phyloP scores from a whole-genome alignment of 495 filamentous ascomycete species.

The Xylaria flabelliformis region DNA sequence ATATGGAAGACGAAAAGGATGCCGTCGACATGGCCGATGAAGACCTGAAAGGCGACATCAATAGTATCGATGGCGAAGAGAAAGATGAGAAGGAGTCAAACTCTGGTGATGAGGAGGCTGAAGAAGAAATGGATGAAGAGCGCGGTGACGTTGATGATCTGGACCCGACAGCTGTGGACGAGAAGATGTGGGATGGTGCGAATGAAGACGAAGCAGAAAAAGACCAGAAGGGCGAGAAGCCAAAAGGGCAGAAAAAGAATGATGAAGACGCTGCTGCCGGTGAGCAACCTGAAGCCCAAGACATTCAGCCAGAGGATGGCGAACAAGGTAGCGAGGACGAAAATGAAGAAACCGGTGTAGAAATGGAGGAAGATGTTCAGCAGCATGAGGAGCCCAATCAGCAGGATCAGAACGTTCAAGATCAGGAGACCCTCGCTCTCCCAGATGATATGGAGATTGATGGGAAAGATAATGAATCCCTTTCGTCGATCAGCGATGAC shows the following conservation, averaged over 20 bases:
- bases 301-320: conserved; percentile 56
- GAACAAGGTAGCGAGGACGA: conserved; percentile 59
- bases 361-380: conserved; percentile 77
- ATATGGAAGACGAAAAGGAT: conserved; percentile 81
- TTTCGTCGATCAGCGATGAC: conserved; percentile 56
- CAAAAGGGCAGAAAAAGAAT: conserved; percentile 66
- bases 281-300: conserved; percentile 64
- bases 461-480: conserved; percentile 56
- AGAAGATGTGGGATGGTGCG: conserved; percentile 96
- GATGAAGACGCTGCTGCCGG: conserved; percentile 70
- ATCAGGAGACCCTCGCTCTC: conserved; percentile 62
- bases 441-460: conserved; percentile 80
- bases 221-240: conserved; percentile 78
- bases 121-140: conserved; percentile 84
- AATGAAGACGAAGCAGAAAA: conserved; percentile 77
- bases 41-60: conserved; percentile 81
- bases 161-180: conserved; percentile 87
- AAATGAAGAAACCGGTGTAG: conserved; percentile 62
- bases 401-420: conserved; percentile 70
- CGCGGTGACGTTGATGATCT: conserved; percentile 87
- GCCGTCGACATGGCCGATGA: conserved; percentile 95
- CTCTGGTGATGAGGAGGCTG: conserved; percentile 61
- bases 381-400: conserved; percentile 67
- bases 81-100: conserved; percentile 60
- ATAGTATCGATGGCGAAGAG: conserved; percentile 63